These are phyloP conservation scores for Leishmania braziliensis DNA, from an alignment of 208 protist species.

Conservation along the genomic window DNA sequence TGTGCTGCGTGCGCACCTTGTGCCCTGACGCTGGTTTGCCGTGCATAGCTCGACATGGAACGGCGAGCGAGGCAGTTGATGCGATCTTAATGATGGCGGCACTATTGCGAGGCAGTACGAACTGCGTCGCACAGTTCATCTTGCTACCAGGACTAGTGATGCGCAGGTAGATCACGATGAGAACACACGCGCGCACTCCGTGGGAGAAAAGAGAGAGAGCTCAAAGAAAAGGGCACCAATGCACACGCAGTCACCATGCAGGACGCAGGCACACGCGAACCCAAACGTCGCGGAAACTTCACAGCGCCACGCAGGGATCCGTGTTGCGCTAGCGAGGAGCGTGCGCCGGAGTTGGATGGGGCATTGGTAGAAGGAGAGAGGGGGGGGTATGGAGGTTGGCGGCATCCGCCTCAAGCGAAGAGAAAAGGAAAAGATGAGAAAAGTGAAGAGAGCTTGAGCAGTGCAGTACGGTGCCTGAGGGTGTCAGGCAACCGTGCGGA, in stretches of 20 bases:
- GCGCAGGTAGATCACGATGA: background rate
- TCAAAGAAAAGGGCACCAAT: background rate
- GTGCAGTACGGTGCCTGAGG: background rate
- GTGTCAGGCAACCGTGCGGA: background rate
- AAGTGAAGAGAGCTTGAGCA: background rate
- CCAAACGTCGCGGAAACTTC: background rate
- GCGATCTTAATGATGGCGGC: background rate
- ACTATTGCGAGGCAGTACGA: slow-evolving; percentile 2
- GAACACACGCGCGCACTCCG: background rate
- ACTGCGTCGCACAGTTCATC: slow-evolving; percentile 17
- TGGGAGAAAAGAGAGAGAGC: background rate
- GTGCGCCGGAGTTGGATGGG: background rate
- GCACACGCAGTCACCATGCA: background rate
- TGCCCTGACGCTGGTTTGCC: slow-evolving; percentile 87
- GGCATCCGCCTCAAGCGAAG: background rate
- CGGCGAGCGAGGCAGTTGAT: slow-evolving; percentile 10
- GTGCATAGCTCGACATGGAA: slow-evolving; percentile 55
- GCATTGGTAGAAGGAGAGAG: background rate
- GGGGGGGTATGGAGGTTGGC: background rate
- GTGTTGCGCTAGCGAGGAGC: background rate
- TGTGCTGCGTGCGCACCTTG: slow-evolving; percentile 91
- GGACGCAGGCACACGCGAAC: background rate
- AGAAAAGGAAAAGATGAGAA: background rate
- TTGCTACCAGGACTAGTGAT: background rate
- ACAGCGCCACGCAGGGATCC: background rate